Percentiles rank a stretch among this genome's conserved stretches.
These are phyloP conservation scores for Phytophthora podocarpi DNA, from an alignment of 352 stramenopile species.

Conservation along the genomic window DNA sequence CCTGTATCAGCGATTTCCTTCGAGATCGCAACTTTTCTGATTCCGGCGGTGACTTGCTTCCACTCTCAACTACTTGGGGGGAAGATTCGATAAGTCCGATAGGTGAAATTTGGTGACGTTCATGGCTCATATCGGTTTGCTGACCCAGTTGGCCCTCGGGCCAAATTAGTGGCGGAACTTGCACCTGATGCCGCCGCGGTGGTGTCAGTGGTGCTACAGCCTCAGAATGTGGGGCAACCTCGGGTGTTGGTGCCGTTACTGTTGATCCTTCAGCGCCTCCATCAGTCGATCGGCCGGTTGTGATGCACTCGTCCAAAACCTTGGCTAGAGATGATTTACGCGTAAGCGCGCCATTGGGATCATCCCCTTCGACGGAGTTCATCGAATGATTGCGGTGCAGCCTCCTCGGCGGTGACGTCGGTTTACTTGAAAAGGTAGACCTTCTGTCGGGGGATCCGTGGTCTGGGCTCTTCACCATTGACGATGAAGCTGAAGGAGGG, in stretches of 20 bases:
- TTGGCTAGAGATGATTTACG: constrained; percentile 33
- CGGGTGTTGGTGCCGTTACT: not conserved
- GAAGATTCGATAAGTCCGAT: not conserved
- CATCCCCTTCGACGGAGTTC: not conserved
- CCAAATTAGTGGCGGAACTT: constrained; percentile 6
- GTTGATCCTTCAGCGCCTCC: not conserved
- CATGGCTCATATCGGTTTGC: not conserved
- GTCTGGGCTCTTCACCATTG: too few relatives aligned
- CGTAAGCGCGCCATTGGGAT: constrained; percentile 1
- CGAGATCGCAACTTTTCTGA: constrained; percentile 18
- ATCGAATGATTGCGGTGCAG: constrained; percentile 13
- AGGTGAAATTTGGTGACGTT: constrained; percentile 7
- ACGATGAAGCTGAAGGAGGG: not conserved
- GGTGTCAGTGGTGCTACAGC: not conserved
- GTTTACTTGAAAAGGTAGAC: not conserved
- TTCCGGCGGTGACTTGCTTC: not conserved
- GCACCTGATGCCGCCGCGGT: constrained; percentile 11
- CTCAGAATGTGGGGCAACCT: not conserved
- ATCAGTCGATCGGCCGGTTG: constrained; percentile 3
- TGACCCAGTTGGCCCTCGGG: not conserved
- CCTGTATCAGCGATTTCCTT: constrained; percentile 33
- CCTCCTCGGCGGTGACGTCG: not conserved
- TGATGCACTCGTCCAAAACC: constrained; percentile 27
- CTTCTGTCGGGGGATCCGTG: not conserved
- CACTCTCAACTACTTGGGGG: not conserved